These are phyloP conservation scores for Atractiella rhizophila DNA, from an alignment of 768 basidiomycete species.

Conservation along the genomic window DNA sequence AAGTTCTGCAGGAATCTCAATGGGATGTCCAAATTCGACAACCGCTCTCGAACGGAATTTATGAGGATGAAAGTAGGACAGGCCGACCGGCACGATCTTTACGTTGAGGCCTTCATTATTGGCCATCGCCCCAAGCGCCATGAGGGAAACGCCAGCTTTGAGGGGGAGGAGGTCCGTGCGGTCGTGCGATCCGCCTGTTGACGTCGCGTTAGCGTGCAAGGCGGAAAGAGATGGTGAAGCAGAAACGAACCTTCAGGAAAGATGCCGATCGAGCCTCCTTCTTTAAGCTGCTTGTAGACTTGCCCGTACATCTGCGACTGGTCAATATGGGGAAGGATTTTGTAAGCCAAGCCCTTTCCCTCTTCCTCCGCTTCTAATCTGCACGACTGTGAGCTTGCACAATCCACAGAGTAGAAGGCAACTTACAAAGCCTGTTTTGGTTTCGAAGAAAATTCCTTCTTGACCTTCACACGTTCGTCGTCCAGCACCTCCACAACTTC, in stretches of 20 bases:
- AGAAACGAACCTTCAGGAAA: slow-evolving; percentile 66
- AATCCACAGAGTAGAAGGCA: too few species aligned
- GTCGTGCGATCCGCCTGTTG: slow-evolving; percentile 82
- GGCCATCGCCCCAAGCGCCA: slow-evolving; percentile 95
- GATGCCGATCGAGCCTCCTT: slow-evolving; percentile 79
- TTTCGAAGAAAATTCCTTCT: slow-evolving; percentile 66
- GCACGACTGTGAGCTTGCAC: background rate
- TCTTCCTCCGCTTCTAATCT: slow-evolving; percentile 24
- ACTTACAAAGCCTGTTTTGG: slow-evolving; percentile 42
- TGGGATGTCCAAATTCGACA: slow-evolving; percentile 75
- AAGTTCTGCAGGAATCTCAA: slow-evolving; percentile 71
- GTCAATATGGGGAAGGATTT: slow-evolving; percentile 64
- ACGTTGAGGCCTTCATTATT: slow-evolving; percentile 62
- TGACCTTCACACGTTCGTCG: slow-evolving; percentile 57
- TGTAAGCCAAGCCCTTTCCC: slow-evolving; percentile 48
- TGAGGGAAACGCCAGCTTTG: slow-evolving; percentile 89
- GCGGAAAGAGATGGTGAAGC: background rate
- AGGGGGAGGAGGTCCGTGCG: slow-evolving; percentile 83
- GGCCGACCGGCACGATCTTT: slow-evolving; percentile 51
- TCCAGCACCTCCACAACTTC: slow-evolving; percentile 73
- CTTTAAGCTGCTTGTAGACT: slow-evolving; percentile 62
- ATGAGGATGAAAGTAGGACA: slow-evolving; percentile 45
- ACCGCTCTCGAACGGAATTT: slow-evolving; percentile 90
- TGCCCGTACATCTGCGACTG: slow-evolving; percentile 78
- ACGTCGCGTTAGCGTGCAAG: background rate